Evolutionary conservation across 495 filamentous ascomycete genomes (phyloP).

Genomic region (Stereocaulon alpinum): DNA sequence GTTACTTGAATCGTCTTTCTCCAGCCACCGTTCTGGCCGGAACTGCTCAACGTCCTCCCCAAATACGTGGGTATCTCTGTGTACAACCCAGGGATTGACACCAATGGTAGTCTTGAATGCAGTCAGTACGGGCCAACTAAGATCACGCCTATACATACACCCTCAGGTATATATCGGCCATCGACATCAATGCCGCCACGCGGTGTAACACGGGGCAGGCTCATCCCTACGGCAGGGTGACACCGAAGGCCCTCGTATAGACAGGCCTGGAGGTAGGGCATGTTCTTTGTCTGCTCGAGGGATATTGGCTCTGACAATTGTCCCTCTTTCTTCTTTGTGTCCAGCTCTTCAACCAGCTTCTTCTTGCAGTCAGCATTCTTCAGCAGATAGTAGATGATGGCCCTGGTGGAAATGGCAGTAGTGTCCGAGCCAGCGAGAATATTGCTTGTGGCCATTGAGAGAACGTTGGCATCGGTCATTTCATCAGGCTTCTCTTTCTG

Average conservation of each 20-base stretch:
- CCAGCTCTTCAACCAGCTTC: slow-evolving; percentile 43
- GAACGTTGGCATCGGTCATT: slow-evolving; percentile 54
- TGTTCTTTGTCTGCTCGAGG: slow-evolving; percentile 43
- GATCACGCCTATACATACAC: slow-evolving; percentile 16
- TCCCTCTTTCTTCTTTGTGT: slow-evolving; percentile 34
- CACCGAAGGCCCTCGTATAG: slow-evolving; percentile 57
- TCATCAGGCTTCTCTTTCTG: slow-evolving; percentile 44
- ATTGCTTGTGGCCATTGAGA: slow-evolving; percentile 56
- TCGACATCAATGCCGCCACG: slow-evolving; percentile 24
- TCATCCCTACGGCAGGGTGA: slow-evolving; percentile 48
- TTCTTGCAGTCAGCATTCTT: slow-evolving; percentile 39
- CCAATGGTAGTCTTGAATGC: slow-evolving; percentile 44
- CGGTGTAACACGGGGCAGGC: slow-evolving; percentile 41
- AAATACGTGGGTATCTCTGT: slow-evolving; percentile 46
- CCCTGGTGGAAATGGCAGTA: slow-evolving; percentile 45
- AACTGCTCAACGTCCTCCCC: slow-evolving; percentile 47
- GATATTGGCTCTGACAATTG: slow-evolving; percentile 40
- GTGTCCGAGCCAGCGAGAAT: slow-evolving; percentile 49
- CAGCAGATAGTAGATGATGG: slow-evolving; percentile 55
- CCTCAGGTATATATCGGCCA: slow-evolving; percentile 40
- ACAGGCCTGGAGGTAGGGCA: slow-evolving; percentile 54
- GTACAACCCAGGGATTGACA: slow-evolving; percentile 50
- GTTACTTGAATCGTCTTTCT: slow-evolving; percentile 11
- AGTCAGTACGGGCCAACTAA: neutral
- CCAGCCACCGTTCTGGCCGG: slow-evolving; percentile 50